Evolutionary conservation across 768 basidiomycete genomes (phyloP).

Genomic region (Vishniacozyma victoriae): DNA sequence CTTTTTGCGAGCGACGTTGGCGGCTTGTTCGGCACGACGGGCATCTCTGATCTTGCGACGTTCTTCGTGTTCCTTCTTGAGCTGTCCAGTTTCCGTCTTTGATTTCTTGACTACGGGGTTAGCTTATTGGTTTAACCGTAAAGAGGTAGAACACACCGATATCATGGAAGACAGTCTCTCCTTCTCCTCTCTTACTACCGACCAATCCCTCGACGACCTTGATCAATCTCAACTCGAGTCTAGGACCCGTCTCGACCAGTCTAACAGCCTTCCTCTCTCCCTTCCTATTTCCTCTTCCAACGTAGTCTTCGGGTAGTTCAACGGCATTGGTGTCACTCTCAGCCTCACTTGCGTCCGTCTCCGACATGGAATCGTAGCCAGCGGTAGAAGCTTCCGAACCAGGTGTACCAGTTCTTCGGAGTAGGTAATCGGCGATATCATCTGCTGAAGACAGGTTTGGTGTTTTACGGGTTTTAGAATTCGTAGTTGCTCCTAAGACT

Average conservation of each 20-base stretch:
- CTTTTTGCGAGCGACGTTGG: constrained; percentile 81
- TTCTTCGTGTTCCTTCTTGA: constrained; percentile 68
- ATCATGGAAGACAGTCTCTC: constrained; percentile 87
- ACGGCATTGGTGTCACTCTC: constrained; percentile 54
- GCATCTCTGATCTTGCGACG: constrained; percentile 70
- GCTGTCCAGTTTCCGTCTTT: constrained; percentile 63
- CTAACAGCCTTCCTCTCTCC: constrained; percentile 85
- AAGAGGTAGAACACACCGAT: constrained; percentile 67
- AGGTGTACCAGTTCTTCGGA: constrained; percentile 60
- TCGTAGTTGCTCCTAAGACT: constrained; percentile 57
- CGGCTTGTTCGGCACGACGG: constrained; percentile 81
- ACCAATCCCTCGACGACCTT: constrained; percentile 93
- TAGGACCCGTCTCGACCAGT: constrained; percentile 87
- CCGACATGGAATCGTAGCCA: constrained; percentile 60
- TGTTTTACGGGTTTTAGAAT: constrained; percentile 37
- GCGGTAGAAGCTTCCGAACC: constrained; percentile 66
- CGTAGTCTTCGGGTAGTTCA: constrained; percentile 83
- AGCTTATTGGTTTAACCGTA: neutral
- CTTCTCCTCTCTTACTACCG: constrained; percentile 65
- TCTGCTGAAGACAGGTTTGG: constrained; percentile 77
- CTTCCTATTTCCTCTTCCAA: constrained; percentile 87
- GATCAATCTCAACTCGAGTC: constrained; percentile 85
- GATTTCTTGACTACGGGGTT: constrained; percentile 79
- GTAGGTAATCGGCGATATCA: constrained; percentile 91
- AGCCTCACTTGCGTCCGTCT: constrained; percentile 70